phyloP scores from a whole-genome alignment of 257 asterid species.

The Penstemon barbatus region DNA sequence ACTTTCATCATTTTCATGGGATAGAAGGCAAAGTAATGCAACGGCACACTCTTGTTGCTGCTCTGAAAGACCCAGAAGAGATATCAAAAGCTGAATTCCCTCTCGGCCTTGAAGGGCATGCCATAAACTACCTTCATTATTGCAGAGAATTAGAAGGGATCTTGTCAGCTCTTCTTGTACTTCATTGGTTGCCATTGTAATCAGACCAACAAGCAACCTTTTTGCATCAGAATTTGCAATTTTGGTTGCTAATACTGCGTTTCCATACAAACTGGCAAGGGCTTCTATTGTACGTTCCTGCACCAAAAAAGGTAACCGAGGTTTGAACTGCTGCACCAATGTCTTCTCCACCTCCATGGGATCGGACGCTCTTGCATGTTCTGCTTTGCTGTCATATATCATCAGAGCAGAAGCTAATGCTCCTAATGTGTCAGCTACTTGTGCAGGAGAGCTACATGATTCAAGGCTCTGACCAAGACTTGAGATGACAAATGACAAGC shows the following conservation, averaged over 20 bases:
- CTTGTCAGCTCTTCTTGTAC: conserved; percentile 88
- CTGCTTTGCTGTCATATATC: conserved; percentile 91
- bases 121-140: conserved; percentile 88
- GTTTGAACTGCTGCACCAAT: conserved; percentile 73
- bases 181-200: conserved; percentile 90
- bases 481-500: conserved; percentile 85
- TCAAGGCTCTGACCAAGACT: conserved; percentile 99
- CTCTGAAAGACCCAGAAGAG: conserved; percentile 98
- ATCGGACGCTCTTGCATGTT: conserved; percentile 79
- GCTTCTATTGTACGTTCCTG: conserved; percentile 98
- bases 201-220: conserved; percentile 84
- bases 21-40: conserved; percentile 85
- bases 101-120: conserved; percentile 98
- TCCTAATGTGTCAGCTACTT: conserved; percentile 93
- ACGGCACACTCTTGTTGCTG: conserved; percentile 99
- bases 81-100: conserved; percentile 93
- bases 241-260: conserved; percentile 65
- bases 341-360: conserved; percentile 88
- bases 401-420: conserved; percentile 98
- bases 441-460: conserved; percentile 93
- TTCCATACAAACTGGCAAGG: conserved; percentile 97
- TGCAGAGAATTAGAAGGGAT: conserved; percentile 85
- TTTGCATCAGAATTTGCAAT: conserved; percentile 93
- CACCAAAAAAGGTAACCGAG: conserved; percentile 64
- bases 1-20: conserved; percentile 93